Evolutionary conservation across 805 yeast genomes (phyloP).

Genomic region (Candida krabiensis): DNA sequence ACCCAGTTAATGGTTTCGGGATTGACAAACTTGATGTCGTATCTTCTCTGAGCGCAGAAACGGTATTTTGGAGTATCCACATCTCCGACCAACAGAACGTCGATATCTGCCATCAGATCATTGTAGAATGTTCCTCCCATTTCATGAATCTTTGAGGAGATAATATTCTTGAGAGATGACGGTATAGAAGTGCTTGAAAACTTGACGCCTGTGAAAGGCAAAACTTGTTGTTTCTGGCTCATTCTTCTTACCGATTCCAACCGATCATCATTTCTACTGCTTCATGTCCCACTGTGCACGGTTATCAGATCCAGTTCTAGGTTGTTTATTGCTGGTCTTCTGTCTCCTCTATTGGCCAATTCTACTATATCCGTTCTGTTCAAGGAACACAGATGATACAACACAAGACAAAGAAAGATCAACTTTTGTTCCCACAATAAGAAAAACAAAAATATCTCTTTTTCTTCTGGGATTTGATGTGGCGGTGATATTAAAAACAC

Average conservation of each 20-base stretch:
- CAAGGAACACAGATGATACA: too few species aligned
- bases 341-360: too few species aligned
- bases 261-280: too few species aligned
- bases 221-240: constrained; percentile 1
- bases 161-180: constrained; percentile 38
- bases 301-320: too few species aligned
- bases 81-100: constrained; percentile 59
- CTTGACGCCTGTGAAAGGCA: constrained; percentile 46
- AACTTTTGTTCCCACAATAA: too few species aligned
- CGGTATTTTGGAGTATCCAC: constrained; percentile 55
- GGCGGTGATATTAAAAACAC: too few species aligned
- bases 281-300: too few species aligned
- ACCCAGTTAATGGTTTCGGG: constrained; percentile 45
- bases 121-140: constrained; percentile 61
- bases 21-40: constrained; percentile 56
- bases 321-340: too few species aligned
- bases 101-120: constrained; percentile 62
- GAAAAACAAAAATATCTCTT: too few species aligned
- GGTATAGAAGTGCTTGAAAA: constrained; percentile 61
- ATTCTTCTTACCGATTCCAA: constrained; percentile 3
- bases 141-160: constrained; percentile 45
- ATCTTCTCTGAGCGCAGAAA: constrained; percentile 49
- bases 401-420: too few species aligned
- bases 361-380: too few species aligned
- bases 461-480: too few species aligned